Evolutionary conservation across 768 basidiomycete genomes (phyloP).

Genomic region (Leccinum pellstonianum): DNA sequence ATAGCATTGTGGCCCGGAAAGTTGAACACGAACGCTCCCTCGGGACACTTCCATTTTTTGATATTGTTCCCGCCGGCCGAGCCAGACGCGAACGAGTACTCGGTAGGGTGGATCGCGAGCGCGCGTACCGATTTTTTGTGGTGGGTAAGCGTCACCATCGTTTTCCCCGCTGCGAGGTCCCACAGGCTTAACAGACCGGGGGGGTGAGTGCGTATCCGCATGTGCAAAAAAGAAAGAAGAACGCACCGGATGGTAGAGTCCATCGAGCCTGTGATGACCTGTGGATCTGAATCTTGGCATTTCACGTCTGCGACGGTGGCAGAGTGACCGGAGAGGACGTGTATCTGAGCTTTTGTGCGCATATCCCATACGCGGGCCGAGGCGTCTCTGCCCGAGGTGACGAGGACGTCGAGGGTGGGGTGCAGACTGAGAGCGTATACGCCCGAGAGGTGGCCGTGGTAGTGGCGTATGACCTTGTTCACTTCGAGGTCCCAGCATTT

Average conservation of each 20-base stretch:
- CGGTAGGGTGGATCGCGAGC: slow-evolving; percentile 92
- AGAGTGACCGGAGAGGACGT: slow-evolving; percentile 90
- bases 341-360: slow-evolving; percentile 95
- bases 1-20: slow-evolving; percentile 96
- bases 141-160: slow-evolving; percentile 95
- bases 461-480: slow-evolving; percentile 98
- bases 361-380: slow-evolving; percentile 99
- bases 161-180: slow-evolving; percentile 98
- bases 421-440: slow-evolving; percentile 94
- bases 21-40: slow-evolving; percentile 94
- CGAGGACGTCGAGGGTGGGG: slow-evolving; percentile 93
- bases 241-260: slow-evolving; percentile 89
- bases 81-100: slow-evolving; percentile 94
- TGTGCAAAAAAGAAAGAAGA: neutral
- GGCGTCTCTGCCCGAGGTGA: slow-evolving; percentile 94
- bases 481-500: slow-evolving; percentile 99
- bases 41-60: slow-evolving; percentile 99
- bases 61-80: slow-evolving; percentile 99
- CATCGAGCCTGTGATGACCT: slow-evolving; percentile 98
- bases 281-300: slow-evolving; percentile 96
- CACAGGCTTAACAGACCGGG: slow-evolving; percentile 58
- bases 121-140: slow-evolving; percentile 98
- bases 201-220: neutral
- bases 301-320: slow-evolving; percentile 95
- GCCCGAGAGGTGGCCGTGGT: slow-evolving; percentile 97